Conservation (phyloP, 169 alveolate genomes). For the Condylostoma magnum region DNA sequence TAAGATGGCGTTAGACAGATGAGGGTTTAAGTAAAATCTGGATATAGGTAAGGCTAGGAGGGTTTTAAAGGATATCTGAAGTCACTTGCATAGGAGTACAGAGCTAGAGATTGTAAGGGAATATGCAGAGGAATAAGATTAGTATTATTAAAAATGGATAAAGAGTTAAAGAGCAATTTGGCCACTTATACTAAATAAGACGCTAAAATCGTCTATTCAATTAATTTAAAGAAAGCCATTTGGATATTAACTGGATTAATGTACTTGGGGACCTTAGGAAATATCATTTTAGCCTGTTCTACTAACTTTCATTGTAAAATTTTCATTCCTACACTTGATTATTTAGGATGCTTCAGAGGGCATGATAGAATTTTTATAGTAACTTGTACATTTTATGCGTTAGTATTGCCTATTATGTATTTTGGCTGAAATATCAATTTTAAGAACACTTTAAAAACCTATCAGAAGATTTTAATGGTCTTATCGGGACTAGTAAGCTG, state of each 20-base stretch:
- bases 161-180: too few relatives aligned
- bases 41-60: too few relatives aligned
- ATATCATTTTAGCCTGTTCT: slow-evolving; percentile 12
- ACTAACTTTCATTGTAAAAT: slow-evolving; percentile 15
- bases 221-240: not conserved
- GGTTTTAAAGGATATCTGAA: too few relatives aligned
- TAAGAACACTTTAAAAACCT: not conserved
- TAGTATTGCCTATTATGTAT: slow-evolving; percentile 4
- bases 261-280: not conserved
- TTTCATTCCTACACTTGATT: slow-evolving; percentile 4
- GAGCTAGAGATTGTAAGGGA: too few relatives aligned
- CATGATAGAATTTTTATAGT: slow-evolving; percentile 31
- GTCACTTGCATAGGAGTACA: too few relatives aligned
- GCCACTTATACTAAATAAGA: not conserved
- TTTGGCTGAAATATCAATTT: not conserved
- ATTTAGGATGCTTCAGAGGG: slow-evolving; percentile 33
- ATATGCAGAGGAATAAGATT: too few relatives aligned
- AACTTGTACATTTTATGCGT: slow-evolving; percentile 8
- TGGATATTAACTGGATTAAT: not conserved
- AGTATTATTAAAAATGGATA: too few relatives aligned
- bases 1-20: too few relatives aligned
- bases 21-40: too few relatives aligned
- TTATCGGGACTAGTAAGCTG: not conserved
- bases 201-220: not conserved
- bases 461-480: not conserved